Conservation (phyloP, 768 basidiomycete genomes). For the Boletus subcaerulescens region DNA sequence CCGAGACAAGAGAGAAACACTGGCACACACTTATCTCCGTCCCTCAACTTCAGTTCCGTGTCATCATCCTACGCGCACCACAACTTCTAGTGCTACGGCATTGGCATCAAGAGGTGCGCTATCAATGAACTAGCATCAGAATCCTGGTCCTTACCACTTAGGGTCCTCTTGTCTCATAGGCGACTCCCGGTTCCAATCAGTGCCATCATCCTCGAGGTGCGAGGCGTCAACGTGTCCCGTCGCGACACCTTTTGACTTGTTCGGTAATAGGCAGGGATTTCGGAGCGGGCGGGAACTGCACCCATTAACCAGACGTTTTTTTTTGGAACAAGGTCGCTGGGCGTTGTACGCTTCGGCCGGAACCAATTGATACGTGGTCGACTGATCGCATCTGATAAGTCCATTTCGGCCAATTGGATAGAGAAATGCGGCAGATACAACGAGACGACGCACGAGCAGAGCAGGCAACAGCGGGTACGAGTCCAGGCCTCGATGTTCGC, state of each 20-base stretch:
- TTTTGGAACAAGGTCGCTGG: slow-evolving; percentile 2
- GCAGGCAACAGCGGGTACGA: background rate
- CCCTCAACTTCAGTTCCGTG: slow-evolving; percentile 17
- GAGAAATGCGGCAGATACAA: slow-evolving; percentile 4
- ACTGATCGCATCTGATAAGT: slow-evolving; percentile 5
- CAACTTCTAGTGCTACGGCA: background rate
- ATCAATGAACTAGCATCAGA: background rate
- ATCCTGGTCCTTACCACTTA: background rate
- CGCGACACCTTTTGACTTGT: slow-evolving; percentile 2
- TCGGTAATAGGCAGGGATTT: slow-evolving; percentile 11
- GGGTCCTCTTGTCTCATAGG: background rate
- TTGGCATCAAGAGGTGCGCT: slow-evolving; percentile 7
- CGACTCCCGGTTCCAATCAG: background rate
- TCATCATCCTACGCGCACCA: background rate
- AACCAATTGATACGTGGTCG: background rate
- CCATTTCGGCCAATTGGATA: slow-evolving; percentile 1
- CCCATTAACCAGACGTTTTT: background rate
- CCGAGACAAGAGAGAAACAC: slow-evolving; percentile 17
- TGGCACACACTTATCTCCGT: background rate
- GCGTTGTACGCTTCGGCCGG: background rate
- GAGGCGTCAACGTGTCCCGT: slow-evolving; percentile 7
- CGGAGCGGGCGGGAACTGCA: slow-evolving; percentile 6
- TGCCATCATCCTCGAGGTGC: slow-evolving; percentile 3
- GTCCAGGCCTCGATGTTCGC: slow-evolving; percentile 7
- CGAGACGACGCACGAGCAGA: background rate